Evolutionary conservation across 176 grass and related monocot genomes (phyloP).

Genomic region (Musa acuminata): DNA sequence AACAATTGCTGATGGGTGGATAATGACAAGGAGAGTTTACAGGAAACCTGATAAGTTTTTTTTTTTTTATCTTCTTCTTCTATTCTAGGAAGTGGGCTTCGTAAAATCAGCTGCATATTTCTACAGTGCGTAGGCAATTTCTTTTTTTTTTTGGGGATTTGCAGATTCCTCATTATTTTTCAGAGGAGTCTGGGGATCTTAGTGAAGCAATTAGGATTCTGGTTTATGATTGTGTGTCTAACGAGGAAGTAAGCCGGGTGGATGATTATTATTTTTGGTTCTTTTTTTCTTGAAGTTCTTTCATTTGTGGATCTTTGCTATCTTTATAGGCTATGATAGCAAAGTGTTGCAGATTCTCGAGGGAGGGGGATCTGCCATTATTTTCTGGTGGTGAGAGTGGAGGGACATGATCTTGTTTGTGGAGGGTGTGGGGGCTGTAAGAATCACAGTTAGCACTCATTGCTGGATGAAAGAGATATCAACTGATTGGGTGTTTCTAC

Average conservation of each 20-base stretch:
- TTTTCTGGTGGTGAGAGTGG: not conserved
- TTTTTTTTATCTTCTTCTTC: not conserved
- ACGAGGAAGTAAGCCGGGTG: not conserved
- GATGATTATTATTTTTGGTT: constrained; percentile 1
- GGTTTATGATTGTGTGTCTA: not conserved
- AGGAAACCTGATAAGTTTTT: constrained; percentile 3
- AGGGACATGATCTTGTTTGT: not conserved
- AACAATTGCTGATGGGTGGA: not conserved
- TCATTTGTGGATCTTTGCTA: not conserved
- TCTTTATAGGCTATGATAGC: not conserved
- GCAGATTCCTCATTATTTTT: constrained; percentile 56
- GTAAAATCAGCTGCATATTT: constrained; percentile 9
- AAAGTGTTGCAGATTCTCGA: constrained; percentile 19
- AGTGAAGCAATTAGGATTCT: not conserved
- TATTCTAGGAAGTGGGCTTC: not conserved
- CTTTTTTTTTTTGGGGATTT: constrained; percentile 24
- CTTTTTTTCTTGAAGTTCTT: not conserved
- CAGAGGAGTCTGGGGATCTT: constrained; percentile 17
- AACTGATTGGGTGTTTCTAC: too few species aligned
- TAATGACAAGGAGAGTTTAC: constrained; percentile 6
- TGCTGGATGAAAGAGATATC: too few species aligned
- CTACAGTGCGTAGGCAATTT: not conserved
- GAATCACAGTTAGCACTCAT: not conserved
- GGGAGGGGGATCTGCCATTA: constrained; percentile 27
- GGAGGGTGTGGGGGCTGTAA: not conserved